phyloP scores from a whole-genome alignment of 1,284 basidiomycete species.

The Marasmius tenuissimus region DNA sequence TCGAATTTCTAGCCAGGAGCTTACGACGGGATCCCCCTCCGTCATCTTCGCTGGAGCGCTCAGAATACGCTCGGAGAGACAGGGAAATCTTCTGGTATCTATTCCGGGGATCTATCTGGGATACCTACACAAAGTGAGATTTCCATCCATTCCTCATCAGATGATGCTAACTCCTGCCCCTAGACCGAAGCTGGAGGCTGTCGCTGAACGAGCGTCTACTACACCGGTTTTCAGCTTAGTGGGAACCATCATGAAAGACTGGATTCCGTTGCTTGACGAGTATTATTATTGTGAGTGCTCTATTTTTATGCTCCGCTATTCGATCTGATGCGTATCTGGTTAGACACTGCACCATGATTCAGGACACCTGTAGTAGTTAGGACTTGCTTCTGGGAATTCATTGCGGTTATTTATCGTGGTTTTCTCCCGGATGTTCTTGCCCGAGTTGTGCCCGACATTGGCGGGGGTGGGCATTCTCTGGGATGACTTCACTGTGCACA shows the following conservation, averaged over 20 bases:
- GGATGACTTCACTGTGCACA: no score
- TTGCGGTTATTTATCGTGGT: no score
- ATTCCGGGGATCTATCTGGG: constrained; percentile 88
- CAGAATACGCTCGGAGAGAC: constrained; percentile 82
- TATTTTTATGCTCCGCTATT: constrained; percentile 1
- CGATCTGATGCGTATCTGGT: constrained; percentile 7
- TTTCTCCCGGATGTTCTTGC: no score
- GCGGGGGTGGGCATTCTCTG: no score
- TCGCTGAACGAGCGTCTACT: constrained; percentile 58
- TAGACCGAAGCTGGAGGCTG: constrained; percentile 75
- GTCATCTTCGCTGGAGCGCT: constrained; percentile 65
- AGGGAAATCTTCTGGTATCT: constrained; percentile 85
- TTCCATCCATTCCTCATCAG: neutral
- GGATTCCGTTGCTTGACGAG: constrained; percentile 92
- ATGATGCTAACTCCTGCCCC: constrained; percentile 4
- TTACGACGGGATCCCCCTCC: constrained; percentile 63
- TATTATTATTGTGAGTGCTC: constrained; percentile 87
- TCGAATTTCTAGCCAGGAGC: constrained; percentile 68
- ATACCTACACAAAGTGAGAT: constrained; percentile 74
- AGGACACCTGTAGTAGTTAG: no score
- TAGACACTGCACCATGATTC: constrained; percentile 54
- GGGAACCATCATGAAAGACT: constrained; percentile 80
- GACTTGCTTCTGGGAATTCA: no score
- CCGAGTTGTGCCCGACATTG: no score
- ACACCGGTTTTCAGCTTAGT: constrained; percentile 77